Base-by-base conservation (phyloP, 495 filamentous ascomycete species). In the Penicillium egyptiacum region DNA sequence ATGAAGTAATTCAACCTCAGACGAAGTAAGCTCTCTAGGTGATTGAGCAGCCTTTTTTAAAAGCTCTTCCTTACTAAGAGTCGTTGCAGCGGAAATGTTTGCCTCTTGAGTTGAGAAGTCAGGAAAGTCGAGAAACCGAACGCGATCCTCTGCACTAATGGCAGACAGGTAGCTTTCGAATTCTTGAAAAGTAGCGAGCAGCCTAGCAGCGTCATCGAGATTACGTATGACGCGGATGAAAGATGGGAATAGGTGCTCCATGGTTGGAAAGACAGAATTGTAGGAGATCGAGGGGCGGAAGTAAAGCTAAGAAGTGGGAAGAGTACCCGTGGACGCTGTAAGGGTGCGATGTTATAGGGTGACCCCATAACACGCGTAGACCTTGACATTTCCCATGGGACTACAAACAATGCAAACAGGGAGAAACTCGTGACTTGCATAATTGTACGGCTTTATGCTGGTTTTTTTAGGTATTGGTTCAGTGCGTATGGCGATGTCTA, bases 71-170 rank as follows among this genome's bases (percentile, higher is more conserved):
- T 52, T 52, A n/a, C n/a, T 52, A 5, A 39, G 20, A 12, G 50
- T 52, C 26, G 20, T 25, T 52, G 37, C 2, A 25, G 50, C 50
- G 30, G 31, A n/a, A 52, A 52, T 52, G 50, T 41, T 39, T 52
- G 16, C 31, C 11, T 5, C 35, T 40, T 52, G 50, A 4, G 50
- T 40, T 41, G 20, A 31, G 37, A 52, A 20, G 33, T 52, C 50
- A 52, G 50, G 50, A 52, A 52, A 41, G 33, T 52, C 50, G 31
- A 52, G 50, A 40, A 52, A 35, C 31, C 31, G 16, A 14, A 17
- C 7, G 35, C 33, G 50, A 30, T 52, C 50, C 50, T 52, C 50
- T 28, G 20, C 22, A 42, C 35, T 52, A 26, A 40, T 20, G 25
- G 50, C 50, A 11, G 35, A 52, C 30, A 20, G 35, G 31, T 42